A percentile compares a stretch with the other conserved stretches of the same genome.
phyloP scores from a whole-genome alignment of 176 grass and related monocot genomes.

The Poa annua region DNA sequence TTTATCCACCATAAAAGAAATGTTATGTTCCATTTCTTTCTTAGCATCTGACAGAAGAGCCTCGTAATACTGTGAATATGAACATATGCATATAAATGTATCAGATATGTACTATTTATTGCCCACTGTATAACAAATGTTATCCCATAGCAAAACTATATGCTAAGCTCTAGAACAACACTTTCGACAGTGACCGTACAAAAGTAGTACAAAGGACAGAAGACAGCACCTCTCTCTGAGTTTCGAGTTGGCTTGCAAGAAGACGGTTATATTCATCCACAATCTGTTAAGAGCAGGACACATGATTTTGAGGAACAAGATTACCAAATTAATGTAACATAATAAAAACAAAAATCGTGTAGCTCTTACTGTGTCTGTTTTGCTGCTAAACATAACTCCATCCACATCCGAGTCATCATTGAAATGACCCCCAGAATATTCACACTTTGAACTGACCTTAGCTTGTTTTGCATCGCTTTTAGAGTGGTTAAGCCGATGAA shows the following conservation, averaged over 20 bases:
- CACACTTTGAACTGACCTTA: constrained; percentile 70
- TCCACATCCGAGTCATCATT: constrained; percentile 68
- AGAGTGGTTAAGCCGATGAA: constrained; percentile 92
- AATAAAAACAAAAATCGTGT: constrained; percentile 32
- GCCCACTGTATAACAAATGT: neutral
- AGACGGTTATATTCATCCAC: constrained; percentile 91
- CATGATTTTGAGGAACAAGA: constrained; percentile 35
- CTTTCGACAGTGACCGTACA: neutral
- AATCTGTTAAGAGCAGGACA: constrained; percentile 55
- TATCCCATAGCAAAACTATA: neutral
- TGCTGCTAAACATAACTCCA: constrained; percentile 78
- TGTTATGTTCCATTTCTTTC: constrained; percentile 55
- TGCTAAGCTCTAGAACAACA: neutral
- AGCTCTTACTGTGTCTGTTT: constrained; percentile 68
- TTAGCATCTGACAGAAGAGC: constrained; percentile 69
- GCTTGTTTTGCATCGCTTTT: constrained; percentile 69
- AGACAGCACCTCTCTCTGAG: constrained; percentile 72
- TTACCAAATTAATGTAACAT: constrained; percentile 18
- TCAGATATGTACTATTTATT: constrained; percentile 3
- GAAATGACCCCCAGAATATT: constrained; percentile 50
- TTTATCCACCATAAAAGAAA: constrained; percentile 72
- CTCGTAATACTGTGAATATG: constrained; percentile 76
- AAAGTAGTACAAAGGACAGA: constrained; percentile 23
- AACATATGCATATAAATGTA: constrained; percentile 22
- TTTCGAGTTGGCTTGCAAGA: constrained; percentile 85